These are phyloP conservation scores for Inosperma sp. DNA, from an alignment of 768 basidiomycete species.

Conservation along the genomic window DNA sequence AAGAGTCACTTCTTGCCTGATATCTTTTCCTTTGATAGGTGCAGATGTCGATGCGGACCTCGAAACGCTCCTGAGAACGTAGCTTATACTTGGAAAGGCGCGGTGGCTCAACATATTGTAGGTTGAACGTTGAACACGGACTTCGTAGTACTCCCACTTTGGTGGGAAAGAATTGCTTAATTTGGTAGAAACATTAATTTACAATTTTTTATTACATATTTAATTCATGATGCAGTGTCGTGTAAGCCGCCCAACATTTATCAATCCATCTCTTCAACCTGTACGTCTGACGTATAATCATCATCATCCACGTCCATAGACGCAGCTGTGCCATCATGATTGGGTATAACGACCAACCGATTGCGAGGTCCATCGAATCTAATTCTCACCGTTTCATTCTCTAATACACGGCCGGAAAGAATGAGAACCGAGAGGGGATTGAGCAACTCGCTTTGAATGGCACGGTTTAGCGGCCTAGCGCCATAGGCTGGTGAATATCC, in stretches of 20 bases:
- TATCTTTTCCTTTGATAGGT: slow-evolving; percentile 22
- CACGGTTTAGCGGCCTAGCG: slow-evolving; percentile 86
- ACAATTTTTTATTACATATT: too few relatives aligned
- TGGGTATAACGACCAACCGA: slow-evolving; percentile 70
- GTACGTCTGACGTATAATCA: slow-evolving; percentile 47
- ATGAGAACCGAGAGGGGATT: slow-evolving; percentile 86
- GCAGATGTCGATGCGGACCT: slow-evolving; percentile 30
- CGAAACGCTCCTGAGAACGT: slow-evolving; percentile 25
- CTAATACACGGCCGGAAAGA: slow-evolving; percentile 75
- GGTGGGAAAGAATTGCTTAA: too few relatives aligned
- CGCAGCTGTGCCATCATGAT: slow-evolving; percentile 63
- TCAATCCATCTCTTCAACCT: slow-evolving; percentile 69
- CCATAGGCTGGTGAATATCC: slow-evolving; percentile 85
- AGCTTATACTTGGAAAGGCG: slow-evolving; percentile 30
- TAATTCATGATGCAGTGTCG: too few relatives aligned
- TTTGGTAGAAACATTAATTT: too few relatives aligned
- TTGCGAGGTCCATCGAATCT: slow-evolving; percentile 82
- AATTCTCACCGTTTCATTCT: slow-evolving; percentile 73
- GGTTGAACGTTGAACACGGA: background rate
- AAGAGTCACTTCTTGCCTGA: slow-evolving; percentile 27
- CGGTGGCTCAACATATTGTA: slow-evolving; percentile 40
- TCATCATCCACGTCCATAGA: slow-evolving; percentile 58
- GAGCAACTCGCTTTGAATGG: slow-evolving; percentile 88
- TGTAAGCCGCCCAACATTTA: background rate
- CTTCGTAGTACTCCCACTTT: background rate